Percentiles rank a stretch among this genome's conserved stretches.
These are phyloP conservation scores for Saccharum officinarum DNA, from an alignment of 176 grass and related monocot species.

Conservation along the genomic window DNA sequence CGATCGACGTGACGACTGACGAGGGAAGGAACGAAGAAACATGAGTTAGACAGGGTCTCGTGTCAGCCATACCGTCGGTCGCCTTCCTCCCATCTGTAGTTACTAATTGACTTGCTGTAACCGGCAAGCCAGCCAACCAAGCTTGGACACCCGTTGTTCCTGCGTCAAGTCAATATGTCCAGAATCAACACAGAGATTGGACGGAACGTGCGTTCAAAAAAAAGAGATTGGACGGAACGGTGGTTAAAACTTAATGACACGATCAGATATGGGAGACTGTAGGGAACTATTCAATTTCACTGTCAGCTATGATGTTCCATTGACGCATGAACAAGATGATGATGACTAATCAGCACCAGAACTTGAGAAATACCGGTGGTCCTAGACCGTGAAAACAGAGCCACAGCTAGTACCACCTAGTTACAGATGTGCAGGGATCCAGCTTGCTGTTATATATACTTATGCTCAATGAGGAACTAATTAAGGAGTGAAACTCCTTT, in stretches of 20 bases:
- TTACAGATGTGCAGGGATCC: not conserved
- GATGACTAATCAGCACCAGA: not conserved
- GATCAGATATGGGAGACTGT: not conserved
- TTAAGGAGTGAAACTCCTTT: not conserved
- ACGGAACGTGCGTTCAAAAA: too few species aligned
- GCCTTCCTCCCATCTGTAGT: constrained; percentile 36
- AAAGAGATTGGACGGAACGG: not conserved
- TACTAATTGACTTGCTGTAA: constrained; percentile 14
- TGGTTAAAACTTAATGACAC: not conserved
- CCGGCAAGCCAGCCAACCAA: constrained; percentile 27
- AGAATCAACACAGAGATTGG: not conserved
- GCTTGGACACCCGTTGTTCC: not conserved
- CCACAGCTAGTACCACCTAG: not conserved
- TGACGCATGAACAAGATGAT: not conserved
- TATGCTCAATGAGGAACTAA: not conserved
- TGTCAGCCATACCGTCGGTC: constrained; percentile 32
- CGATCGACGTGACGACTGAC: not conserved
- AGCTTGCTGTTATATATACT: not conserved
- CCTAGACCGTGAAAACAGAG: not conserved
- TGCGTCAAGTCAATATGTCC: constrained; percentile 8
- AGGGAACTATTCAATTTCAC: not conserved
- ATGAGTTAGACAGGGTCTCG: constrained; percentile 26
- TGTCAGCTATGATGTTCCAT: constrained; percentile 15
- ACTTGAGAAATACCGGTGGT: not conserved
- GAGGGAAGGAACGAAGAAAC: not conserved